Evolutionary conservation across 2,329 filamentous ascomycete species (phyloP).

Genomic region (Sporothrix brunneoviolacea): DNA sequence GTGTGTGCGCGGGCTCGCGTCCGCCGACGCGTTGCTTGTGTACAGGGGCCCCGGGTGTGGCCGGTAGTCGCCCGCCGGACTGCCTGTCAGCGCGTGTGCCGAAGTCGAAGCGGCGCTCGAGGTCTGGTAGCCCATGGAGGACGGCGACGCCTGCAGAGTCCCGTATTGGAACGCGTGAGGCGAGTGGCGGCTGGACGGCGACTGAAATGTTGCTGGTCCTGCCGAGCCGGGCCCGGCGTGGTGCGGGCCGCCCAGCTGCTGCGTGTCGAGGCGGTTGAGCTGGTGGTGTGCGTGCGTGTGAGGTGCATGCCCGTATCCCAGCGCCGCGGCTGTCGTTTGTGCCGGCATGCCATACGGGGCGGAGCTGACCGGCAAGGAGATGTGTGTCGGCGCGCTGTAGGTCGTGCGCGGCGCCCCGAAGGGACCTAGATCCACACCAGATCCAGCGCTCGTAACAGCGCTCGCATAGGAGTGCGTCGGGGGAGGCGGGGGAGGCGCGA

Average conservation of each 20-base stretch:
- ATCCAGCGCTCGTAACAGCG: not conserved
- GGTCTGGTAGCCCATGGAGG: constrained; percentile 15
- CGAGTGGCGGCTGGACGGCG: constrained; percentile 14
- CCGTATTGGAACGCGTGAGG: constrained; percentile 15
- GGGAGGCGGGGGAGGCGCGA: not conserved
- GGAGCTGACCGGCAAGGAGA: constrained; percentile 14
- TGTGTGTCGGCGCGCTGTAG: constrained; percentile 7
- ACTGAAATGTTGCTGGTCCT: constrained; percentile 12
- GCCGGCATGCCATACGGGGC: constrained; percentile 12
- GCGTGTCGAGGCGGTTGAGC: constrained; percentile 15
- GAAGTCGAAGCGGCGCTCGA: constrained; percentile 13
- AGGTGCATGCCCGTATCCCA: constrained; percentile 5
- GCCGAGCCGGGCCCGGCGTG: constrained; percentile 5
- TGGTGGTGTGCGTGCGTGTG: constrained; percentile 1
- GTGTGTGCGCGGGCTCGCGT: constrained; percentile 16
- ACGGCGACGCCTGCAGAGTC: constrained; percentile 13
- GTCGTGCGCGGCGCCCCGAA: constrained; percentile 7
- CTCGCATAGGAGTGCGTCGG: not conserved
- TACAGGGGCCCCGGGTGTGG: constrained; percentile 13
- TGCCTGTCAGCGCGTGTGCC: constrained; percentile 9
- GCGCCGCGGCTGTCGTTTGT: constrained; percentile 1
- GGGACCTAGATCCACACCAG: constrained; percentile 1
- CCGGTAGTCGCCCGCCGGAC: constrained; percentile 14
- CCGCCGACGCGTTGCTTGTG: constrained; percentile 10
- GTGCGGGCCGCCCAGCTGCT: constrained; percentile 5